Percentiles rank a stretch among this genome's conserved stretches.
Evolutionary conservation across 371 early-diverging fungal species (phyloP).

Genomic region (Mucor lusitanicus): DNA sequence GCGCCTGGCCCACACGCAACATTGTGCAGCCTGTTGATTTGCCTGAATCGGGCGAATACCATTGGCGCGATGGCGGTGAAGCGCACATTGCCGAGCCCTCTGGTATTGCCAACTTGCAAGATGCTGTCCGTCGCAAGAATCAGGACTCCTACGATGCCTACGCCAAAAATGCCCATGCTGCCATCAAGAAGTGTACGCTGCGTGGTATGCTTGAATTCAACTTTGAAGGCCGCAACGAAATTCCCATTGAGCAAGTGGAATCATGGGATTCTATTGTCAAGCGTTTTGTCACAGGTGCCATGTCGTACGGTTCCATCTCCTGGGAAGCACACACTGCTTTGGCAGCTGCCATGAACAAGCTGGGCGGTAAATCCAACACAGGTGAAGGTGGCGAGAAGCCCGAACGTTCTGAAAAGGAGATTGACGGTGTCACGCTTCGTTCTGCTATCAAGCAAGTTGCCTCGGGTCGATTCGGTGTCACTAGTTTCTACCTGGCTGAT

Average conservation of each 20-base stretch:
- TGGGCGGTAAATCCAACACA: slow-evolving; percentile 96
- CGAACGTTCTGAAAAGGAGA: slow-evolving; percentile 63
- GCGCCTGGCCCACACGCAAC: slow-evolving; percentile 77
- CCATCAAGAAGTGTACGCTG: slow-evolving; percentile 89
- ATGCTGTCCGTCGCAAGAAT: slow-evolving; percentile 93
- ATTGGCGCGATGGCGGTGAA: slow-evolving; percentile 94
- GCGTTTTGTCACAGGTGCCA: slow-evolving; percentile 97
- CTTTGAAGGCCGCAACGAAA: slow-evolving; percentile 64
- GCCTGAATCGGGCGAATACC: slow-evolving; percentile 93
- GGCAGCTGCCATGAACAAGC: slow-evolving; percentile 93
- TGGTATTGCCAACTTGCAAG: slow-evolving; percentile 88
- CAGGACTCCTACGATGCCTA: slow-evolving; percentile 82
- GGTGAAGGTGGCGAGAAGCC: slow-evolving; percentile 98
- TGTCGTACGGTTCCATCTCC: slow-evolving; percentile 98
- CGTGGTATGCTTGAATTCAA: slow-evolving; percentile 94
- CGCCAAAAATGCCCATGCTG: slow-evolving; percentile 73
- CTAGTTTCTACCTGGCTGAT: slow-evolving; percentile 88
- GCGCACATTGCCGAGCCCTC: slow-evolving; percentile 90
- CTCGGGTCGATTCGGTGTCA: slow-evolving; percentile 97
- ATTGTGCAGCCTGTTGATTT: slow-evolving; percentile 64
- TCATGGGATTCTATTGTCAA: slow-evolving; percentile 94
- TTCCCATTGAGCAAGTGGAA: slow-evolving; percentile 94
- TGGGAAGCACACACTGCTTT: slow-evolving; percentile 91
- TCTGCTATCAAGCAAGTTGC: slow-evolving; percentile 98
- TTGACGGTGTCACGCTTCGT: slow-evolving; percentile 82